phyloP scores from a whole-genome alignment of 73 alveolate genomes.

The Halteria grandinella region DNA sequence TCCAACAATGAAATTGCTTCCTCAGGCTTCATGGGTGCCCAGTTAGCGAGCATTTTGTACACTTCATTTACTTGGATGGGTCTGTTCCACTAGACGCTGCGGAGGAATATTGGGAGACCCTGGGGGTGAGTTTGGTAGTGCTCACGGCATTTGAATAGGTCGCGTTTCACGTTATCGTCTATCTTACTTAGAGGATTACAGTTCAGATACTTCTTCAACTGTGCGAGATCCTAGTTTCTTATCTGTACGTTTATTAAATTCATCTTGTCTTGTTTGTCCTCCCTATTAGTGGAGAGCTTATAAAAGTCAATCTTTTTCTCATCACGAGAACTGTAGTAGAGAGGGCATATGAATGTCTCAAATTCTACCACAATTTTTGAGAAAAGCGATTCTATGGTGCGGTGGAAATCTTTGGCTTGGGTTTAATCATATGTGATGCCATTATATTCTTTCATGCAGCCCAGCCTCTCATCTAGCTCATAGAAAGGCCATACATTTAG shows the following conservation, averaged over 20 bases:
- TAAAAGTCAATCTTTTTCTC: constrained; percentile 51
- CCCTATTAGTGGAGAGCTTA: constrained; percentile 48
- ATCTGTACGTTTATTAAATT: constrained; percentile 40
- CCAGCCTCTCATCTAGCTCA: constrained; percentile 66
- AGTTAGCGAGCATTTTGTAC: constrained; percentile 74
- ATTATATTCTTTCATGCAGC: constrained; percentile 74
- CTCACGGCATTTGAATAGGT: constrained; percentile 87
- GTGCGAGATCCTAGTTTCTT: constrained; percentile 59
- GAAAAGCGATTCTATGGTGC: constrained; percentile 42
- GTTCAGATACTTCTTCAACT: constrained; percentile 56
- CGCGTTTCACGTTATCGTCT: constrained; percentile 54
- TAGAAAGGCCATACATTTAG: constrained; percentile 74
- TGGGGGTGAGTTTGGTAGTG: constrained; percentile 83
- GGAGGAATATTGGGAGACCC: constrained; percentile 82
- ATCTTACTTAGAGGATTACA: constrained; percentile 62
- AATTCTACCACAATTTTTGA: constrained; percentile 43
- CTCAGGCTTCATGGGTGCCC: constrained; percentile 92
- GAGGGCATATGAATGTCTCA: constrained; percentile 59
- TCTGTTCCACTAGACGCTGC: constrained; percentile 86
- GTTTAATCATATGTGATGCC: constrained; percentile 49
- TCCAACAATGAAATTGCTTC: constrained; percentile 93
- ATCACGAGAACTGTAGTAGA: constrained; percentile 62
- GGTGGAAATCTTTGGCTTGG: constrained; percentile 14
- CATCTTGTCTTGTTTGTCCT: constrained; percentile 60
- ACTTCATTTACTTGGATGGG: constrained; percentile 84